Evolutionary conservation across 345 rosid genomes (phyloP), one percentile per base, ranked within the genome.

Genomic region (Aurinia saxatilis): DNA sequence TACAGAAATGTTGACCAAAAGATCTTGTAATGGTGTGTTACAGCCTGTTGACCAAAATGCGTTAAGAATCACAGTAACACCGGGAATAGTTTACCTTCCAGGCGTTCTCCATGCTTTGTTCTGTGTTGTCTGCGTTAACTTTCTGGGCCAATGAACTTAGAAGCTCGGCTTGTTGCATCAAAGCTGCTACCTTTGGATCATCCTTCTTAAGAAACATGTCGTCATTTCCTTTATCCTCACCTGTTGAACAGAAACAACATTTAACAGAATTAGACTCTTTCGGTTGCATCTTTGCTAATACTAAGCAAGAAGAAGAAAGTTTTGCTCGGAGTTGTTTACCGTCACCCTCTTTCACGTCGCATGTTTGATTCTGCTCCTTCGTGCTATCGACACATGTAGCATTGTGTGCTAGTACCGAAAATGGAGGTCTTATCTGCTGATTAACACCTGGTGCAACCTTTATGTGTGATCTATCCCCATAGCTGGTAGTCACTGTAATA

Each of bases 121-220:
- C 96, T 50, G 90, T 78, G 75, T 75, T 81, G 62, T 90, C 97
- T 27, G 78, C 30, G 48, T 78, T 81, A 47, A 93, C 88, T 84
- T 83, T 93, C 63, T 60, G 50, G 3, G 96, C 84, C 37, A 93
- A 82, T 49, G 99, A 81, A 72, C 84, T 81, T 60, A 93, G 87
- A 73, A 90, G 84, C 74, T 87, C 90, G 19, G 97, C 90, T 80
- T 90, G 99, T 79, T 90, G 87, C 88, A 86, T 76, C 79, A 93
- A 68, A 69, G 82, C 82, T 57, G 79, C 47, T 63, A 87, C 75
- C 82, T 84, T 90, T 55, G 96, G 87, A 79, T 87, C 90, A 73
- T 87, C 95, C 77, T 87, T 86, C 34, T 61, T 81, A 29, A 93
- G 76, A 80, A 81, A 87, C 23, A 74, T 77, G 5, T 14, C 69